These are phyloP conservation scores for Candida tunisiensis DNA, from an alignment of 1,139 yeast genomes.

Conservation along the genomic window DNA sequence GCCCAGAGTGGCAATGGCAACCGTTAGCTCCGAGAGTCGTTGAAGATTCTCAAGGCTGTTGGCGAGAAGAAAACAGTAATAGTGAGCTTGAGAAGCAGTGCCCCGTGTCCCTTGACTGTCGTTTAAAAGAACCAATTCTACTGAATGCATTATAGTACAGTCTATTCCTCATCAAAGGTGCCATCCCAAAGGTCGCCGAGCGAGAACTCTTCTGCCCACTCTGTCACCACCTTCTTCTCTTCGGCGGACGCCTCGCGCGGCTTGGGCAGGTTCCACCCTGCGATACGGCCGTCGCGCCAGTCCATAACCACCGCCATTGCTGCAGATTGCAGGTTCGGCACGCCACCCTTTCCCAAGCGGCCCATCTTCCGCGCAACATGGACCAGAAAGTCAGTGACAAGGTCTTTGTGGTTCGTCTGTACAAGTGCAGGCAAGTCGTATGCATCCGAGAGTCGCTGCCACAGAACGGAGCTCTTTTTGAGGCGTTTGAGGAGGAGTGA, in stretches of 20 bases:
- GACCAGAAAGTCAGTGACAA: conserved; percentile 61
- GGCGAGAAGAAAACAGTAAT: too few relatives aligned
- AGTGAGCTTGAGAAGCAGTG: too few relatives aligned
- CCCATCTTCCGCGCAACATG: conserved; percentile 91
- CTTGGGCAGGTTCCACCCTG: conserved; percentile 87
- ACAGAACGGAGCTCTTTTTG: conserved; percentile 40
- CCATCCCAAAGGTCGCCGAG: conserved; percentile 15
- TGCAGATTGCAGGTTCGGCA: conserved; percentile 79
- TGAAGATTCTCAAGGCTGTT: too few relatives aligned
- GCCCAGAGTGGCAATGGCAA: too few relatives aligned
- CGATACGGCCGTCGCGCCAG: conserved; percentile 93
- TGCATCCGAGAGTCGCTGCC: conserved; percentile 52
- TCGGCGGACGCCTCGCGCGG: conserved; percentile 25
- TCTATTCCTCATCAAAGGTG: not conserved
- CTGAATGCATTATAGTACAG: too few relatives aligned
- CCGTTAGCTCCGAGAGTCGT: too few relatives aligned
- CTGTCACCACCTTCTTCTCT: conserved; percentile 60
- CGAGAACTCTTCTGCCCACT: conserved; percentile 92
- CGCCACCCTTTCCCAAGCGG: conserved; percentile 81
- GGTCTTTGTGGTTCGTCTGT: conserved; percentile 19
- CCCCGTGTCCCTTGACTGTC: too few relatives aligned
- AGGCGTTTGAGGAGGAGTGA: conserved; percentile 60
- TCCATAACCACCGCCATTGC: conserved; percentile 74
- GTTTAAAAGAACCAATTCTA: too few relatives aligned
- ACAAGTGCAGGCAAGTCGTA: conserved; percentile 79